Percentiles rank a stretch among this genome's conserved stretches.
These are phyloP conservation scores for Suillus americanus DNA, from an alignment of 768 basidiomycete genomes.

Conservation along the genomic window DNA sequence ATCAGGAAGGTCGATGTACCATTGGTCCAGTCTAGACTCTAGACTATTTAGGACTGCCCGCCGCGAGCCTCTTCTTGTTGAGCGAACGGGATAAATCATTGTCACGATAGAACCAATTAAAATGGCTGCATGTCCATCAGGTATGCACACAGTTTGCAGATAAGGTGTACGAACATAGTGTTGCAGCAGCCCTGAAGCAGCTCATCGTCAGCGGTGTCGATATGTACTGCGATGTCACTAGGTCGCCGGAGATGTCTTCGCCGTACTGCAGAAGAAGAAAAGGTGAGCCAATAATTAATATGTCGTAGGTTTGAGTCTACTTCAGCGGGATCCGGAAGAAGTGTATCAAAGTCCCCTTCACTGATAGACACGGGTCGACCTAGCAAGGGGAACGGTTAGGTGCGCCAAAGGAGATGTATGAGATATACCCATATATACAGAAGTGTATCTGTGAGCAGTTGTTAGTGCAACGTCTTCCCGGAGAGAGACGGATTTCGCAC, in stretches of 20 bases:
- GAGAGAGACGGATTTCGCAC: slow-evolving; percentile 37
- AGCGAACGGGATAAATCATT: slow-evolving; percentile 68
- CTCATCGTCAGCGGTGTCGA: slow-evolving; percentile 45
- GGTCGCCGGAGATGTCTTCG: slow-evolving; percentile 43
- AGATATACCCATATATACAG: slow-evolving; percentile 67
- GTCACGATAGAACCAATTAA: slow-evolving; percentile 69
- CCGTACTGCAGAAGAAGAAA: slow-evolving; percentile 44
- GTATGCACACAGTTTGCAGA: not conserved
- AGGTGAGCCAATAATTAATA: slow-evolving; percentile 12
- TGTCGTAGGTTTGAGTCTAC: slow-evolving; percentile 33
- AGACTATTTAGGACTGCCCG: slow-evolving; percentile 50
- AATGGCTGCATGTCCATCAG: slow-evolving; percentile 44
- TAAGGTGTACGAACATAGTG: slow-evolving; percentile 49
- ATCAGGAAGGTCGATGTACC: slow-evolving; percentile 70
- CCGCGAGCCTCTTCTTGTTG: slow-evolving; percentile 43
- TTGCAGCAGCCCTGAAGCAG: slow-evolving; percentile 54
- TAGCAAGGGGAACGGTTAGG: slow-evolving; percentile 22
- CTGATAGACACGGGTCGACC: slow-evolving; percentile 69
- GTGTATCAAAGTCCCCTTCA: slow-evolving; percentile 70
- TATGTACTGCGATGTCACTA: slow-evolving; percentile 40
- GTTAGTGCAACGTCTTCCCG: slow-evolving; percentile 5
- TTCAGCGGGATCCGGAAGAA: slow-evolving; percentile 54
- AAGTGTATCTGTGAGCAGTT: slow-evolving; percentile 52
- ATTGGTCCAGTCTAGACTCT: slow-evolving; percentile 71
- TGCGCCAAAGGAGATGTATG: not conserved